Evolutionary conservation across 345 rosid genomes (phyloP), one percentile per base, ranked within the genome.

Genomic region (Mercurialis annua): DNA sequence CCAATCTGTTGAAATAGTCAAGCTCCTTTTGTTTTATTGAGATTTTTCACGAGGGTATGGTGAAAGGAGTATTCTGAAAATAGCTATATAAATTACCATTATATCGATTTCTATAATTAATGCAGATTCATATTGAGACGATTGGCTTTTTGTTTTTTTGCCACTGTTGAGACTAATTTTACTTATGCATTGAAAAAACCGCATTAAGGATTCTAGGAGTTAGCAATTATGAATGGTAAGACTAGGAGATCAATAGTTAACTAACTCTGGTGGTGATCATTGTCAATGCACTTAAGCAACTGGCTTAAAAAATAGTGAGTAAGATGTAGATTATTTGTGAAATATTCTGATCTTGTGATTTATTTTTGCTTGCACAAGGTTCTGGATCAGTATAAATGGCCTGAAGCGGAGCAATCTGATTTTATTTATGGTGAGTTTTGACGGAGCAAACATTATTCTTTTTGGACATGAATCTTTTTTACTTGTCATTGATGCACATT

Each of bases 311-410:
- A 26, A 51, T 58, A 15, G n/a, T 54, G 46, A 24, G 48, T 56
- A 46, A 27, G 27, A 61, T 57, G 52, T 48, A 38, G 55, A 33
- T 29, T 20, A 5, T 31, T 50, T 77, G 47, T 53, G 16, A 3
- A 12, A 36, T 34, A 65, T 17, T 44, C 33, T 46, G 18, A 18
- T 73, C 56, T 78, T 34, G 23, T 67, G 10, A 23, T 61, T 33
- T 47, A 42, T 70, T 64, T 49, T 58, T 1, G 40, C 30, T 69
- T 69, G 3, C 66, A 23, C 60, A 63, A 92, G 98, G 90, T 92
- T 66, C 66, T 92, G 73, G 80, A 84, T 74, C 84, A 69, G 68
- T 83, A 83, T 83, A 87, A 83, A 71, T 92, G 98, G 98, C 96
- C 97, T 1, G 96, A 88, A 67, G 66, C 81, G 43, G 82, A 83